A percentile compares a stretch with the other conserved stretches of the same genome.
phyloP scores from a whole-genome alignment of 768 basidiomycete species.

The Phlebiopsis flavidoalba region DNA sequence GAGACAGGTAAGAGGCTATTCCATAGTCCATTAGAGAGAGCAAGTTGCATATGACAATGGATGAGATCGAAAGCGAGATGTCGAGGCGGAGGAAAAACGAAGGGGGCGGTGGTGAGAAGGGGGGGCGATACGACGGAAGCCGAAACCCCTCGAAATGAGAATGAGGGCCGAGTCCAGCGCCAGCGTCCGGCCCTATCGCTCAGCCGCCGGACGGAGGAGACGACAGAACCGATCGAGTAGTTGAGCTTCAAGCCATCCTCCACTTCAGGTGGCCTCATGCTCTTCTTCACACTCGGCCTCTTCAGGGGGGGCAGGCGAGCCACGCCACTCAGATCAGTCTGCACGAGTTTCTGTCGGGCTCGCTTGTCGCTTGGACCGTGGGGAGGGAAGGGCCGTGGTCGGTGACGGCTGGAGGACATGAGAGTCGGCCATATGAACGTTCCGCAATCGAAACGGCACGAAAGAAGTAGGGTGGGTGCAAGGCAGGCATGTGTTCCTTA shows the following conservation, averaged over 20 bases:
- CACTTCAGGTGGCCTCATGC: conserved; percentile 24
- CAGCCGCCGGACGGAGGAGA: not conserved
- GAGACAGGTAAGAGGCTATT: not conserved
- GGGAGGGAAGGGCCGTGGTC: conserved; percentile 2
- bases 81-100: not conserved
- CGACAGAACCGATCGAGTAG: not conserved
- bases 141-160: not conserved
- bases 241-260: conserved; percentile 4
- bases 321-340: conserved; percentile 55
- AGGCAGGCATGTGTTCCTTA: not conserved
- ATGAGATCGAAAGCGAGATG: not conserved
- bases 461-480: not conserved
- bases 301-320: conserved; percentile 52
- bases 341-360: conserved; percentile 68
- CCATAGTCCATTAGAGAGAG: not conserved
- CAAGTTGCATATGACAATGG: not conserved
- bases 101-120: not conserved
- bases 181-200: not conserved
- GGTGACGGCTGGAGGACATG: conserved; percentile 4
- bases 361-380: conserved; percentile 56
- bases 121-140: not conserved
- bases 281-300: conserved; percentile 61
- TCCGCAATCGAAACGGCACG: not conserved
- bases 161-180: not conserved
- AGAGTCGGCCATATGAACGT: conserved; percentile 9